phyloP scores from a whole-genome alignment of 2,329 filamentous ascomycete genomes.

The Pseudocercospora pini-densiflorae region DNA sequence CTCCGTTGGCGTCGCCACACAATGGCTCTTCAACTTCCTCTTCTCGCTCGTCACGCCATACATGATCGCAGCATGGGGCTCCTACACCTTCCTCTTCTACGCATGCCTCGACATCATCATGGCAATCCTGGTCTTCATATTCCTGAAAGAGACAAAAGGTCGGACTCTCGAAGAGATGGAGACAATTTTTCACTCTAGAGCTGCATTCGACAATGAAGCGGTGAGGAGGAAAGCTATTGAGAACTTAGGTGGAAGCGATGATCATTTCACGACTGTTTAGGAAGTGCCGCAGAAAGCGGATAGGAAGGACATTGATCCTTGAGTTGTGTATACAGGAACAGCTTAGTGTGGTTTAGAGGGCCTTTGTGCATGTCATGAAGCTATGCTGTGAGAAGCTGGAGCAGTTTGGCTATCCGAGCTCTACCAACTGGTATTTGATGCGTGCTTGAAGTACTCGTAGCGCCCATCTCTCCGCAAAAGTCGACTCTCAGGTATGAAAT shows the following conservation, averaged over 20 bases:
- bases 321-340: slow-evolving; percentile 28
- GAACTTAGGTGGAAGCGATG: slow-evolving; percentile 18
- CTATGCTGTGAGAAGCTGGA: neutral
- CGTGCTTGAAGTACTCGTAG: no score
- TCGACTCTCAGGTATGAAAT: no score
- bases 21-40: slow-evolving; percentile 59
- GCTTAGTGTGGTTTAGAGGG: neutral
- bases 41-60: slow-evolving; percentile 56
- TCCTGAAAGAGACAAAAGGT: slow-evolving; percentile 45
- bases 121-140: slow-evolving; percentile 44
- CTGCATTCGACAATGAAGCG: slow-evolving; percentile 34
- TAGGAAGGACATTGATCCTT: neutral
- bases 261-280: slow-evolving; percentile 17
- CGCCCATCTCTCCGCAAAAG: no score
- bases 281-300: neutral
- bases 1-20: slow-evolving; percentile 54
- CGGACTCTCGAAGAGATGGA: slow-evolving; percentile 44
- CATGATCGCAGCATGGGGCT: slow-evolving; percentile 57
- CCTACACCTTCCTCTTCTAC: slow-evolving; percentile 52
- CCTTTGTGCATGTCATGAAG: neutral
- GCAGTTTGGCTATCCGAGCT: no score
- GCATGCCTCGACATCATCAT: slow-evolving; percentile 52
- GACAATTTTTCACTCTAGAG: slow-evolving; percentile 31
- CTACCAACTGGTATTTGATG: no score
- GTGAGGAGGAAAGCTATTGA: slow-evolving; percentile 25